These are phyloP conservation scores for Termitomyces sp. DNA, from an alignment of 768 basidiomycete species.

Conservation along the genomic window DNA sequence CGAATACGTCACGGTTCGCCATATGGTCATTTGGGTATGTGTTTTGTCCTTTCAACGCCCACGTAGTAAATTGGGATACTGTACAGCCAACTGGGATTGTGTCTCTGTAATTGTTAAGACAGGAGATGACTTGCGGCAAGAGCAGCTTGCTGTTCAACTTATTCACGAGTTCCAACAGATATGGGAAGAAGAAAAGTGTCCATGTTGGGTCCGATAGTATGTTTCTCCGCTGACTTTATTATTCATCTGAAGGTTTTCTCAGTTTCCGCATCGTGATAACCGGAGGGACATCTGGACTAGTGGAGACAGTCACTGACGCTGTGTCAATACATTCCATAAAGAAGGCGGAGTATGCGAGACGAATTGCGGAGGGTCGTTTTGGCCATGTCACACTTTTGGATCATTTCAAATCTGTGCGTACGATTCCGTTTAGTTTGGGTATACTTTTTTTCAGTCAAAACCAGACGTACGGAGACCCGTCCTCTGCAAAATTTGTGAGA, in stretches of 20 bases:
- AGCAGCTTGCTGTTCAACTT: slow-evolving; percentile 94
- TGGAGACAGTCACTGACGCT: slow-evolving; percentile 97
- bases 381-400: slow-evolving; percentile 88
- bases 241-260: not conserved
- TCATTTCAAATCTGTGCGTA: slow-evolving; percentile 80
- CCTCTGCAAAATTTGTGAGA: slow-evolving; percentile 80
- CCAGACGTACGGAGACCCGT: slow-evolving; percentile 87
- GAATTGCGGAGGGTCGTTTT: slow-evolving; percentile 72
- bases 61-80: not conserved
- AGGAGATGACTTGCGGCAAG: slow-evolving; percentile 93
- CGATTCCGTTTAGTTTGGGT: not conserved
- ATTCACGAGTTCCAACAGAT: slow-evolving; percentile 91
- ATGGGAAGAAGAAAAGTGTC: slow-evolving; percentile 90
- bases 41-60: slow-evolving; percentile 15
- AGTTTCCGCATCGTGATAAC: slow-evolving; percentile 95
- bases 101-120: slow-evolving; percentile 98
- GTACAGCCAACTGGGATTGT: slow-evolving; percentile 75
- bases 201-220: slow-evolving; percentile 93
- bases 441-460: not conserved
- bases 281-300: slow-evolving; percentile 86
- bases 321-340: slow-evolving; percentile 99
- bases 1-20: slow-evolving; percentile 91
- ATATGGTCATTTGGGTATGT: slow-evolving; percentile 85
- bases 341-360: slow-evolving; percentile 94
- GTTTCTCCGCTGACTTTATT: slow-evolving; percentile 11